Evolutionary conservation across 129 eudicot genomes (phyloP).

Genomic region (Artemisia annua): DNA sequence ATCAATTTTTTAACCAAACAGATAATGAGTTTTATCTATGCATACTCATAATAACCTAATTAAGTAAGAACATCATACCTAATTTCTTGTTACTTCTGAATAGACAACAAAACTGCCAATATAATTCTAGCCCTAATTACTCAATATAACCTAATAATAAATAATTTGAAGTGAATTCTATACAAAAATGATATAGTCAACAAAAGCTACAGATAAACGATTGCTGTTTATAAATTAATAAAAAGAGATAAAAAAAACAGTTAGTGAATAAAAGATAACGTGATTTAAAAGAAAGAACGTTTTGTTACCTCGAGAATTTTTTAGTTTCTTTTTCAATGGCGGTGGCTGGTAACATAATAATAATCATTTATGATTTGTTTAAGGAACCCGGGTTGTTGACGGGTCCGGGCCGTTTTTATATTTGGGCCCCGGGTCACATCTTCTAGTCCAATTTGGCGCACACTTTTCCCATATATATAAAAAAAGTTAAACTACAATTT

Average conservation of each 20-base stretch:
- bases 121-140: too few relatives aligned
- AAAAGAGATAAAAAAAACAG: background rate
- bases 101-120: too few relatives aligned
- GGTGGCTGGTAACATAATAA: slow-evolving; percentile 20
- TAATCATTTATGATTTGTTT: slow-evolving; percentile 4
- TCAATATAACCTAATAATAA: too few relatives aligned
- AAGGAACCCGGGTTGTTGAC: background rate
- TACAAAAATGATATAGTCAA: too few relatives aligned
- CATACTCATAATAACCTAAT: too few relatives aligned
- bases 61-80: too few relatives aligned
- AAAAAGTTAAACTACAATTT: too few relatives aligned
- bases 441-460: slow-evolving; percentile 4
- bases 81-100: too few relatives aligned
- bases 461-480: background rate
- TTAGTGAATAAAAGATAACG: background rate
- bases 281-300: slow-evolving; percentile 14
- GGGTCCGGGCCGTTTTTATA: background rate
- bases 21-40: too few relatives aligned
- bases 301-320: slow-evolving; percentile 14
- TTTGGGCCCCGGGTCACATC: slow-evolving; percentile 1
- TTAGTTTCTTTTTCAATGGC: slow-evolving; percentile 21
- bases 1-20: too few relatives aligned
- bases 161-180: too few relatives aligned
- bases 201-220: slow-evolving; percentile 1
- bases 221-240: background rate